Percentiles rank a stretch among this genome's conserved stretches.
These are phyloP conservation scores for Mucor circinelloides DNA, from an alignment of 371 early-diverging fungal species.

Conservation along the genomic window DNA sequence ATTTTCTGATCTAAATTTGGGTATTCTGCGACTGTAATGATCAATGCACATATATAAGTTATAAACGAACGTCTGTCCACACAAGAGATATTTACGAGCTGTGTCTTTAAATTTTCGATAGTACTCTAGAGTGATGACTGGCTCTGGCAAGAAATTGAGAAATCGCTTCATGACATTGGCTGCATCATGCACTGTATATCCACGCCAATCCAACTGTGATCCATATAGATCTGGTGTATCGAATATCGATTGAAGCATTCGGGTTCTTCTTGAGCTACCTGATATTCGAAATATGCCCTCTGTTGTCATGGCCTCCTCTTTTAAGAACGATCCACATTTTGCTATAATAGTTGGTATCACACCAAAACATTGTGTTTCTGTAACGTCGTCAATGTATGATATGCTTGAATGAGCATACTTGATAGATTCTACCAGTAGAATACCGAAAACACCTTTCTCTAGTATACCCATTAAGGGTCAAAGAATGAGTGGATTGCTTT, in stretches of 20 bases:
- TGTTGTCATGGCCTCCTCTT: conserved; percentile 47
- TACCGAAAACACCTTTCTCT: conserved; percentile 43
- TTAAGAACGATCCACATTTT: conserved; percentile 57
- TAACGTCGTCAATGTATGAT: conserved; percentile 37
- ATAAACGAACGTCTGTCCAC: background rate
- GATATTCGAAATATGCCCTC: conserved; percentile 66
- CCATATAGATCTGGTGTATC: conserved; percentile 61
- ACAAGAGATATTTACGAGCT: background rate
- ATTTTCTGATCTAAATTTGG: conserved; percentile 29
- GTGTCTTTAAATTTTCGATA: conserved; percentile 55
- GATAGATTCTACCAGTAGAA: conserved; percentile 35
- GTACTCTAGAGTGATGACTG: conserved; percentile 57
- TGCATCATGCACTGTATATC: conserved; percentile 66
- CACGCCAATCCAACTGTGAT: conserved; percentile 55
- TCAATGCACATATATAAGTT: background rate
- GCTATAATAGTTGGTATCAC: conserved; percentile 57
- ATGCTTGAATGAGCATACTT: conserved; percentile 42
- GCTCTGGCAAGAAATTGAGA: conserved; percentile 61
- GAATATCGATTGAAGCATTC: conserved; percentile 58
- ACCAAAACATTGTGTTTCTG: conserved; percentile 40
- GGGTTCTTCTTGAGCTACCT: conserved; percentile 61
- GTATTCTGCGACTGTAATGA: background rate
- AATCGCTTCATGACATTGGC: conserved; percentile 66
- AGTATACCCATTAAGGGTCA: background rate
- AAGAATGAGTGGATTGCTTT: background rate